Percentiles rank a stretch among this genome's conserved stretches.
Conservation (phyloP, 176 grass and related monocot species). For the Phoenix roebelenii region DNA sequence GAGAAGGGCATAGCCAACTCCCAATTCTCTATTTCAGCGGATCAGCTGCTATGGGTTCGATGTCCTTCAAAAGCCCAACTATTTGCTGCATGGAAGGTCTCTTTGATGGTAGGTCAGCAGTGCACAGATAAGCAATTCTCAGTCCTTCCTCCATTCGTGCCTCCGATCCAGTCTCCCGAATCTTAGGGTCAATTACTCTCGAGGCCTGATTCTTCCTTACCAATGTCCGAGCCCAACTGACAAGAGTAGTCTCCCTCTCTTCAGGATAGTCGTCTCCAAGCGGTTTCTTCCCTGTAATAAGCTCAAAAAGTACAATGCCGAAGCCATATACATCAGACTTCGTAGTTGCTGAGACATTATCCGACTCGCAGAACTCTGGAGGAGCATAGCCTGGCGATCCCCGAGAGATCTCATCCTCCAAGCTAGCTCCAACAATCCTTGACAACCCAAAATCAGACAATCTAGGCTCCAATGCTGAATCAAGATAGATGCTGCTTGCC, state of each 20-base stretch:
- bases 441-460: constrained; percentile 80
- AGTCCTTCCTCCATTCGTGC: constrained; percentile 76
- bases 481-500: constrained; percentile 85
- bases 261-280: constrained; percentile 54
- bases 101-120: constrained; percentile 69
- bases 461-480: constrained; percentile 74
- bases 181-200: constrained; percentile 67
- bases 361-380: constrained; percentile 60
- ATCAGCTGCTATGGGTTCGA: constrained; percentile 49
- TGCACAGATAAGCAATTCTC: constrained; percentile 86
- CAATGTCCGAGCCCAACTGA: constrained; percentile 67
- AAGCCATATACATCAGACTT: constrained; percentile 79
- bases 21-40: constrained; percentile 11
- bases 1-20: too few relatives aligned
- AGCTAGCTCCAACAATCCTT: constrained; percentile 36
- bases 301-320: constrained; percentile 79
- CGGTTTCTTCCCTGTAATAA: constrained; percentile 83
- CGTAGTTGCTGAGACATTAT: constrained; percentile 41
- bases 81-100: constrained; percentile 98
- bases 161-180: constrained; percentile 53
- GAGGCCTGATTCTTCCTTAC: constrained; percentile 56
- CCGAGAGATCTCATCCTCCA: constrained; percentile 24
- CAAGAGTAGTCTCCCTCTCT: constrained; percentile 52
- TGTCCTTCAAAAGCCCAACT: constrained; percentile 91
- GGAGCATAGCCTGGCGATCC: constrained; percentile 50